Base-by-base conservation (phyloP, 306 rosid genomes). In the Cucurbita maxima region DNA sequence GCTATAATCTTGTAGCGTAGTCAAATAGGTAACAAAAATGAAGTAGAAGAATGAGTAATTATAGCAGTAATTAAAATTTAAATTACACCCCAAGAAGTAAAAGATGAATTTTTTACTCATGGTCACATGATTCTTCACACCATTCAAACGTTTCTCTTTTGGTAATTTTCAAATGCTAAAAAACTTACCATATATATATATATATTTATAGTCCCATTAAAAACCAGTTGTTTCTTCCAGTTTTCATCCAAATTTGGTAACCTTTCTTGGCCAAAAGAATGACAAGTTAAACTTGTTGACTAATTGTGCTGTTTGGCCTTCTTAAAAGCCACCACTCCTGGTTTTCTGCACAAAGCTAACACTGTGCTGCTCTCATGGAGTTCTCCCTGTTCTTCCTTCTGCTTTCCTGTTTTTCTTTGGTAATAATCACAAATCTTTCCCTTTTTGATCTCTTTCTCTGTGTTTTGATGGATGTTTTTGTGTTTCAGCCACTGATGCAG, bases 401-500 rank as follows among this genome's bases (percentile, higher is more conserved):
- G 41, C 4, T 20, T 48, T 25, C 48, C 5, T 22, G 19, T 48
- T 69, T 69, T 69, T 69, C 58, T 47, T 69, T 4, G 43, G 73
- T 69, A 69, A 43, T 57, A 69, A 69, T 6, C 41, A 48, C 19
- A 22, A 45, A 69, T 48, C 22, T 48, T 43, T 68, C 19, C 5
- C 40, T 25, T 25, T 5, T 68, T 1, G 14, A 14, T 30, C 3
- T 25, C 1, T 34, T 30, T 47, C 16, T 22, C n/a, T 22, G 19
- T 68, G 3, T 67, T 67, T 11, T 67, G 53, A 67, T 67, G 10
- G 2, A 69, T 25, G 38, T 11, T 25, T 22, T 52, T 22, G 54
- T 7, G 53, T 68, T 82, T 50, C 79, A 86, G 87, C 81, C 68
- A 83, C 63, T 40, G 85, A 84, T 72, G 91, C 89, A 55, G 70